Percentiles rank a stretch among this genome's conserved stretches.
phyloP scores from a whole-genome alignment of 2,329 filamentous ascomycete genomes.

The Cadophora sp. region DNA sequence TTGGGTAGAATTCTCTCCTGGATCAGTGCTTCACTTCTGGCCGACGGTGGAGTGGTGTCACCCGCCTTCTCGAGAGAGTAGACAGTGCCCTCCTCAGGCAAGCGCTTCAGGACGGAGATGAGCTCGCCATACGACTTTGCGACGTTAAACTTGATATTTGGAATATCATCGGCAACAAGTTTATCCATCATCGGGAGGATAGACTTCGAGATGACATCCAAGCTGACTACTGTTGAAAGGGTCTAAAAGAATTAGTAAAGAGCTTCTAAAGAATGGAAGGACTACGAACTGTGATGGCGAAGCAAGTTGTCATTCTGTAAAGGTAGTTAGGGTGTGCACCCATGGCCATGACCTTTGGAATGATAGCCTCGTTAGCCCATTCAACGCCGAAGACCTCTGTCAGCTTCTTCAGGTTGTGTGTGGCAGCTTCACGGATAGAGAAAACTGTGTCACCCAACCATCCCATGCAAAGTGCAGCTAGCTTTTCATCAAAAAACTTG shows the following conservation, averaged over 20 bases:
- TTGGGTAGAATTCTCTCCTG: constrained; percentile 87
- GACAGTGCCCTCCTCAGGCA: constrained; percentile 88
- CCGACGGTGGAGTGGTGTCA: constrained; percentile 65
- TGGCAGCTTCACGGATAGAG: constrained; percentile 96
- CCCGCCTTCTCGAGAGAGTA: constrained; percentile 84
- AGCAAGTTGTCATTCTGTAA: constrained; percentile 99
- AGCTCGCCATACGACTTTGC: constrained; percentile 95
- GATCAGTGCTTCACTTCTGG: constrained; percentile 79
- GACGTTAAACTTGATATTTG: constrained; percentile 99
- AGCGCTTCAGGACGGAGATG: constrained; percentile 87
- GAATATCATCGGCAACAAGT: constrained; percentile 92
- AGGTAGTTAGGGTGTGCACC: constrained; percentile 98
- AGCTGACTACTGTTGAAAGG: constrained; percentile 87
- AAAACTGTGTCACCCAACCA: constrained; percentile 99
- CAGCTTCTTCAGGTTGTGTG: constrained; percentile 96
- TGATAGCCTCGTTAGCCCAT: constrained; percentile 96
- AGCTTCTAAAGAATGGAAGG: constrained; percentile 3
- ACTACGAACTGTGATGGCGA: constrained; percentile 88
- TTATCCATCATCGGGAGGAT: constrained; percentile 97
- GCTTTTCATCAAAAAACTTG: constrained; percentile 97
- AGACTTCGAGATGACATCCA: constrained; percentile 90
- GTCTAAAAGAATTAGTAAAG: constrained; percentile 65
- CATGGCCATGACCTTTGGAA: constrained; percentile 99
- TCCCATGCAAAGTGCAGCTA: constrained; percentile 94
- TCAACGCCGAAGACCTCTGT: constrained; percentile 98